phyloP scores from a whole-genome alignment of 495 filamentous ascomycete genomes.

The Xylaria castorea region DNA sequence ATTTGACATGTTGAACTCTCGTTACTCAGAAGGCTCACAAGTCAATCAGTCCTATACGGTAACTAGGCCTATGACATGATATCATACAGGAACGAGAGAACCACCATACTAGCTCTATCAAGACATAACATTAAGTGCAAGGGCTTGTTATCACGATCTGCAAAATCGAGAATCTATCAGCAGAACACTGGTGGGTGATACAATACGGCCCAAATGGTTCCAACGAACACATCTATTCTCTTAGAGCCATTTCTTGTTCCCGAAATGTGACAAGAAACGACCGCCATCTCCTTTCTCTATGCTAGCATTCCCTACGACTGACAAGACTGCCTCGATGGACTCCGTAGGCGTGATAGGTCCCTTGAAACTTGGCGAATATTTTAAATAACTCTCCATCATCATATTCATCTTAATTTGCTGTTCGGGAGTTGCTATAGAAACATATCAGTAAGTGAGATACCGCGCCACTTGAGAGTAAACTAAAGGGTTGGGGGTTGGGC shows the following conservation, averaged over 20 bases:
- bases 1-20: neutral
- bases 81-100: neutral
- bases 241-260: conserved; percentile 56
- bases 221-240: neutral
- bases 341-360: conserved; percentile 51
- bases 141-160: neutral
- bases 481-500: neutral
- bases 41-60: neutral
- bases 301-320: conserved; percentile 50
- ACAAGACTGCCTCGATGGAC: conserved; percentile 46
- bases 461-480: neutral
- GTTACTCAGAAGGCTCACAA: neutral
- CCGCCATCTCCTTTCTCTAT: conserved; percentile 57
- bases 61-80: neutral
- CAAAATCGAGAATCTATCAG: neutral
- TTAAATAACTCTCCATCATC: conserved; percentile 44
- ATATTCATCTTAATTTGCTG: conserved; percentile 39
- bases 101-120: neutral
- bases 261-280: conserved; percentile 57
- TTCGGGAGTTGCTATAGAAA: conserved; percentile 46
- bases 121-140: neutral
- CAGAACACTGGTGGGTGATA: neutral
- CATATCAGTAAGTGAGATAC: conserved; percentile 20
- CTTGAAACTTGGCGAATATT: conserved; percentile 56
- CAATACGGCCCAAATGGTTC: neutral